phyloP scores from a whole-genome alignment of 768 basidiomycete genomes.

The Leccinum broughii region DNA sequence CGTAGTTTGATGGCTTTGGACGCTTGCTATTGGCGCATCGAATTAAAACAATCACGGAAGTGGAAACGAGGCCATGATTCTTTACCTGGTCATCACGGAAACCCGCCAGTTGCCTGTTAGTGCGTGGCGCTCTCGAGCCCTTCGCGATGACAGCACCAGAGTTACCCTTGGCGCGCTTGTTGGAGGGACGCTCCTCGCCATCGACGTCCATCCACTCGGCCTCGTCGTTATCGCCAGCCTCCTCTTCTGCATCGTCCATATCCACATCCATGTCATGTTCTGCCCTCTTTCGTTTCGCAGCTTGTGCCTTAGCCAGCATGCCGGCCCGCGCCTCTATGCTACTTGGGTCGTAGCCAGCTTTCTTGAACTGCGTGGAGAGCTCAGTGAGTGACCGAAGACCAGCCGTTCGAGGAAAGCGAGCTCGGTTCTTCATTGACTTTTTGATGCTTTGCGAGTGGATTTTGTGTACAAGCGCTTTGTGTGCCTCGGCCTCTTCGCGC shows the following conservation, averaged over 20 bases:
- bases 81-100: constrained; percentile 70
- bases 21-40: constrained; percentile 57
- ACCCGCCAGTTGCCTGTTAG: constrained; percentile 77
- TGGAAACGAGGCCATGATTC: not conserved
- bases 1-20: constrained; percentile 79
- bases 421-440: constrained; percentile 83
- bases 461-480: constrained; percentile 61
- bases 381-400: constrained; percentile 67
- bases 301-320: constrained; percentile 71
- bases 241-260: constrained; percentile 48
- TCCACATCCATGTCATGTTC: constrained; percentile 59
- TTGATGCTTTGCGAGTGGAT: constrained; percentile 75
- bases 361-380: constrained; percentile 78
- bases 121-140: constrained; percentile 56
- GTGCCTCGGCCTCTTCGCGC: constrained; percentile 67
- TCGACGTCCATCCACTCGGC: constrained; percentile 57
- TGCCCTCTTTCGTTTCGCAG: constrained; percentile 61
- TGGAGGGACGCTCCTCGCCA: constrained; percentile 49
- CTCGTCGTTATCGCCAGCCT: constrained; percentile 39
- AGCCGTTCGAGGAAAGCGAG: constrained; percentile 74
- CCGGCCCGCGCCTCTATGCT: constrained; percentile 87
- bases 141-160: constrained; percentile 55
- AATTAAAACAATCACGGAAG: not conserved
- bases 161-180: constrained; percentile 64
- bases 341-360: constrained; percentile 87